Evolutionary conservation across 2,329 filamentous ascomycete genomes (phyloP).

Genomic region (Trichoderma sp.): DNA sequence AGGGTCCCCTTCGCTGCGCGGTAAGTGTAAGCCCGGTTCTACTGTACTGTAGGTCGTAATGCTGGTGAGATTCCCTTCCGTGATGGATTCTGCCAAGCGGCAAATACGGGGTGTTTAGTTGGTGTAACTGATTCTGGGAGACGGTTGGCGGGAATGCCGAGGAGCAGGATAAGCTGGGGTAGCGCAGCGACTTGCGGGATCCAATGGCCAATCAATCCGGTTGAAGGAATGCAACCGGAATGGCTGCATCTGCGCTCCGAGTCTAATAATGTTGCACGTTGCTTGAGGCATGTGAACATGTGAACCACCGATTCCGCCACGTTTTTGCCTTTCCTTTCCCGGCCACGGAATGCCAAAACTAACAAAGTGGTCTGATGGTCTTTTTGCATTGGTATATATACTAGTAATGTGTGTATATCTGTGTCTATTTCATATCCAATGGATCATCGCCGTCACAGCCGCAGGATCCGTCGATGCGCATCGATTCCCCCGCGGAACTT

Average conservation of each 20-base stretch:
- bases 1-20: not conserved
- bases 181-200: not conserved
- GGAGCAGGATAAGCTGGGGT: not conserved
- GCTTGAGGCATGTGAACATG: not conserved
- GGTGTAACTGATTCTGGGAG: not conserved
- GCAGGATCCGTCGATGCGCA: slow-evolving; percentile 53
- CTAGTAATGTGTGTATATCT: not conserved
- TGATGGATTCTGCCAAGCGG: not conserved
- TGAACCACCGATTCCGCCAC: not conserved
- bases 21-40: not conserved
- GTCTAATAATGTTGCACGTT: not conserved
- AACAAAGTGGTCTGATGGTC: too few species aligned
- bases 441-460: slow-evolving; percentile 35
- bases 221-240: not conserved
- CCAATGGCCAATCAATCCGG: not conserved
- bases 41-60: not conserved
- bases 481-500: slow-evolving; percentile 72
- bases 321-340: not conserved
- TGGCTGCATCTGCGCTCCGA: not conserved
- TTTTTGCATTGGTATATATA: too few species aligned
- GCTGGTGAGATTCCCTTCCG: not conserved
- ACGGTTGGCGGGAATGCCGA: not conserved
- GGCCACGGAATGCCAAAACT: not conserved
- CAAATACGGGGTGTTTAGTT: not conserved
- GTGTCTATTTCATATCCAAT: not conserved